Evolutionary conservation across 2,329 filamentous ascomycete genomes (phyloP), one percentile per base, ranked within the genome.

Genomic region (Cyphellophora europaea): DNA sequence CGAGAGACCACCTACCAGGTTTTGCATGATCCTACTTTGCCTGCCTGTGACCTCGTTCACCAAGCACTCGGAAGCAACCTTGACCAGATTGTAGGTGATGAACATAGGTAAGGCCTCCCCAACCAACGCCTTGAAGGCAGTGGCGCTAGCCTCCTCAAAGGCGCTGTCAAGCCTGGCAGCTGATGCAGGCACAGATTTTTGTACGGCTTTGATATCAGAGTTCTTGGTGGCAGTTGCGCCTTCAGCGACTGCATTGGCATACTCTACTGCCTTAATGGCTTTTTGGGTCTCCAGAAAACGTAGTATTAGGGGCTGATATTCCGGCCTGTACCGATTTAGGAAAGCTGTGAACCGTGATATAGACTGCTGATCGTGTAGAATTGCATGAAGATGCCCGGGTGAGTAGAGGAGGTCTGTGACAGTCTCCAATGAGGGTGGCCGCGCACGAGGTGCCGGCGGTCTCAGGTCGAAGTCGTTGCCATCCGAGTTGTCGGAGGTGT

Each of bases 1-100:
- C 18, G 61, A 63, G 19, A 66, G 37, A 21, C 57, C 59, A 2
- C 56, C 55, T 2, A 64, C 56, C 27, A 63, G 40, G 27, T 63
- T 57, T 6, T 51, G 49, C 54, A 61, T 59, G 6, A 61, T 42
- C 3, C 62, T 58, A 27, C 54, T 53, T 17, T 40, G 56, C 32
- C 56, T 56, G 14, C 61, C 60, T 5, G 61, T 63, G 27, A 66
- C 62, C 40, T 64, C 59, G 32, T 61, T 61, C 14, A 60, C 56
- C 30, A 66, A 48, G 12, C 51, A 59, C 33, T 65, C 61, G 4
- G 61, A 63, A 5, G 61, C 59, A 3, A 60, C 35, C 27, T 50
- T 49, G 3, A 59, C 56, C 8, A 65, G 46, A 11, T 53, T 50
- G 34, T 62, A 55, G 3, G 62, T 65, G 16, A 65, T 45, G 35